phyloP scores from a whole-genome alignment of 202 grass and related monocot genomes.

The Panicum virgatum region DNA sequence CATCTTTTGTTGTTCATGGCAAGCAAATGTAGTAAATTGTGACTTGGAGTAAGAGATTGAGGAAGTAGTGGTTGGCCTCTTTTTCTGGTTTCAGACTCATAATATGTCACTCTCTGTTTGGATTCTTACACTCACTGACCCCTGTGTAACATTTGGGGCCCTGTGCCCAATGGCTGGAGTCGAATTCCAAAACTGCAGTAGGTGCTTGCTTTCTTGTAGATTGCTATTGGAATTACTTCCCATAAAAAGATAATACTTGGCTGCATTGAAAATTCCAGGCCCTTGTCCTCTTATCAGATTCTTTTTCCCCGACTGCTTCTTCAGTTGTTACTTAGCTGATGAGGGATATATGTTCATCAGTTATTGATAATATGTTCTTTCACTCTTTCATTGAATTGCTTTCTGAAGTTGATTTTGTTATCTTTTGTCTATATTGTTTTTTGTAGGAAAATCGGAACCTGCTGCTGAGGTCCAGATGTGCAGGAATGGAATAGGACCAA shows the following conservation, averaged over 20 bases:
- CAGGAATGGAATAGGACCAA: constrained; percentile 34
- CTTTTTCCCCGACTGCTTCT: not conserved
- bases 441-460: constrained; percentile 52
- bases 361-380: not conserved
- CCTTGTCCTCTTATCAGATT: not conserved
- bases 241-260: not conserved
- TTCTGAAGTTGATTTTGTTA: not conserved
- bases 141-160: not conserved
- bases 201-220: not conserved
- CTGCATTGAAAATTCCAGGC: not conserved
- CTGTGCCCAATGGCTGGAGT: not conserved
- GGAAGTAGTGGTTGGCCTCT: not conserved
- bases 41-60: not conserved
- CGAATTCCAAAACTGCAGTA: not conserved
- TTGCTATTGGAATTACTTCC: not conserved
- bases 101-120: not conserved
- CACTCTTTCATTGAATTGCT: not conserved
- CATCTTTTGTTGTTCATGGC: constrained; percentile 14
- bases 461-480: constrained; percentile 30
- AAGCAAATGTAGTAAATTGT: not conserved
- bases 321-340: not conserved
- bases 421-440: not conserved
- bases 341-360: not conserved
- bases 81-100: not conserved
- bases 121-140: not conserved